These are phyloP conservation scores for Mycosphaerella sp. DNA, from an alignment of 2,329 filamentous ascomycete species.

Conservation along the genomic window DNA sequence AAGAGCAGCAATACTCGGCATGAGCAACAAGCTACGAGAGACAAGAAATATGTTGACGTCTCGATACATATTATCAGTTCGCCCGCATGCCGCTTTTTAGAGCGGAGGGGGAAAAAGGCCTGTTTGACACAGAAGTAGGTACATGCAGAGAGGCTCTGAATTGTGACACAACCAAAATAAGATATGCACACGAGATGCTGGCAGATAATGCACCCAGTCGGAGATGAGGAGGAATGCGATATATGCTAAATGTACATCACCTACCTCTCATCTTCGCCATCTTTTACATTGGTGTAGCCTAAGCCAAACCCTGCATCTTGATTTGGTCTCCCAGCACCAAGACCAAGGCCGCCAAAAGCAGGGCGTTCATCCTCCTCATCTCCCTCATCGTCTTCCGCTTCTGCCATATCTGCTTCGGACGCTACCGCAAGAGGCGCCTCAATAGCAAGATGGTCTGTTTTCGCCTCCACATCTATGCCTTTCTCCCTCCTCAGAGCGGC, in stretches of 20 bases:
- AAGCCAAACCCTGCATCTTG: constrained; percentile 19
- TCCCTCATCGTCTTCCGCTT: constrained; percentile 17
- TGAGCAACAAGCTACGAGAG: not conserved
- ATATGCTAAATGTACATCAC: not conserved
- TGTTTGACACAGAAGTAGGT: too few species aligned
- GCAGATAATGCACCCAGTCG: too few species aligned
- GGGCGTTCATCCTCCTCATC: constrained; percentile 19
- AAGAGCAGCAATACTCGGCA: not conserved
- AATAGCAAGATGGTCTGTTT: constrained; percentile 10
- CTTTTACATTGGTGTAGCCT: constrained; percentile 12
- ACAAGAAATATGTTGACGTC: not conserved
- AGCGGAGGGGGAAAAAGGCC: too few species aligned
- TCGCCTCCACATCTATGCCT: constrained; percentile 31
- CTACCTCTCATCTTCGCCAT: not conserved
- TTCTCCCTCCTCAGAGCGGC: constrained; percentile 50
- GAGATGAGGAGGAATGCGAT: too few species aligned
- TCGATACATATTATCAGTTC: too few species aligned
- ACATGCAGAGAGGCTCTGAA: too few species aligned
- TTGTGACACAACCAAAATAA: too few species aligned
- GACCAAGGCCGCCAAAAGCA: constrained; percentile 18
- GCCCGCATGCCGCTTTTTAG: too few species aligned
- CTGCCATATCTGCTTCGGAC: constrained; percentile 18
- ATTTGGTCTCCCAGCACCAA: constrained; percentile 13
- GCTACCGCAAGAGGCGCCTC: constrained; percentile 9
- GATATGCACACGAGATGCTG: too few species aligned